phyloP scores from a whole-genome alignment of 768 basidiomycete genomes.

The Pisolithus marmoratus region DNA sequence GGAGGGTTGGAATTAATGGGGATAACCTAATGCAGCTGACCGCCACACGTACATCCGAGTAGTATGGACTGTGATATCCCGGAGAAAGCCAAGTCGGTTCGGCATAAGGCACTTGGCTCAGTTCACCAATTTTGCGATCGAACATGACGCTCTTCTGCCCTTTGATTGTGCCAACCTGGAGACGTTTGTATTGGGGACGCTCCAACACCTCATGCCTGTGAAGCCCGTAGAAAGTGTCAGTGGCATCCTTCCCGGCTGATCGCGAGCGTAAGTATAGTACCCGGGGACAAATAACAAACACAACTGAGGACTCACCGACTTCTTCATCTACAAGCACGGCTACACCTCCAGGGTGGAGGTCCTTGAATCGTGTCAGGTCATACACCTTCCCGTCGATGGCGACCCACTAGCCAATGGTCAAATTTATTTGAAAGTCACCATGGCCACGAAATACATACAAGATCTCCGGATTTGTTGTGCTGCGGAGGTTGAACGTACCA shows the following conservation, averaged over 20 bases:
- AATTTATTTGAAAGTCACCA: constrained; percentile 1
- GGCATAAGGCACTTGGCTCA: constrained; percentile 79
- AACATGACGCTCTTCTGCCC: constrained; percentile 55
- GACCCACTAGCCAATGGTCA: constrained; percentile 52
- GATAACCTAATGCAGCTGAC: neutral
- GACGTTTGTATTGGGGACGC: constrained; percentile 65
- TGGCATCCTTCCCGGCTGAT: constrained; percentile 79
- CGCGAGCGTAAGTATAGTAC: neutral
- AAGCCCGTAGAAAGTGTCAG: constrained; percentile 82
- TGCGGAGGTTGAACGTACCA: constrained; percentile 18
- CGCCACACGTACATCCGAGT: constrained; percentile 44
- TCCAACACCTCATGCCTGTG: constrained; percentile 82
- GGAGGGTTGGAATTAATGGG: constrained; percentile 6
- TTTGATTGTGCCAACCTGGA: constrained; percentile 68
- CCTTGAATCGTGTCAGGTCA: constrained; percentile 74
- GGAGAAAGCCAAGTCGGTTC: constrained; percentile 79
- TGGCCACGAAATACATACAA: constrained; percentile 37
- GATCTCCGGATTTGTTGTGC: constrained; percentile 76
- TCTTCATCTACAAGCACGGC: constrained; percentile 74
- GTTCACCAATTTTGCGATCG: constrained; percentile 44
- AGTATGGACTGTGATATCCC: constrained; percentile 71
- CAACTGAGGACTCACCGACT: constrained; percentile 47
- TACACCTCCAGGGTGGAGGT: constrained; percentile 78
- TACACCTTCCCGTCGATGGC: constrained; percentile 82
- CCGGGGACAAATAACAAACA: neutral